A percentile compares a stretch with the other conserved stretches of the same genome.
phyloP scores from a whole-genome alignment of 2,329 filamentous ascomycete species.

The Elsinoe necatrix region DNA sequence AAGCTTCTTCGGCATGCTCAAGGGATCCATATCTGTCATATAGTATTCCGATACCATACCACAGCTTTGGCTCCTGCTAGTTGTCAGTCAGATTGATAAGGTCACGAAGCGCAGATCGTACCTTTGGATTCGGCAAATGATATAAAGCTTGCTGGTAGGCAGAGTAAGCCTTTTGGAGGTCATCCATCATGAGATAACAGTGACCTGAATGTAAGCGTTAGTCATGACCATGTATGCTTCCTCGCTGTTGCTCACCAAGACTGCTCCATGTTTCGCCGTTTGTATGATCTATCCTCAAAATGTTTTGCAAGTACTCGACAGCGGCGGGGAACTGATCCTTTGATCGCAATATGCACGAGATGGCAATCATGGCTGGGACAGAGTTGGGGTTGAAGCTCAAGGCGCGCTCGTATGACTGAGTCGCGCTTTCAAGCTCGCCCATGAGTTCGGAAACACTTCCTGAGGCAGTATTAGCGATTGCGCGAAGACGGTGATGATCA shows the following conservation, averaged over 20 bases:
- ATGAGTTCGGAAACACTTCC: constrained; percentile 80
- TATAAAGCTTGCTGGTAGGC: constrained; percentile 94
- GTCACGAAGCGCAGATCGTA: constrained; percentile 32
- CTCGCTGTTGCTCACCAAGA: constrained; percentile 54
- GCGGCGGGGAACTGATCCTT: constrained; percentile 92
- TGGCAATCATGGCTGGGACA: constrained; percentile 84
- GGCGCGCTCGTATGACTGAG: constrained; percentile 83
- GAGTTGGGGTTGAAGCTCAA: constrained; percentile 82
- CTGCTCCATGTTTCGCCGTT: constrained; percentile 97
- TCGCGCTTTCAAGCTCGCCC: constrained; percentile 80
- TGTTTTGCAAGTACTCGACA: constrained; percentile 84
- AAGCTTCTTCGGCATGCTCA: constrained; percentile 95
- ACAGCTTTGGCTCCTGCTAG: constrained; percentile 82
- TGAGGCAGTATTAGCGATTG: constrained; percentile 32
- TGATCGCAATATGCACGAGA: constrained; percentile 81
- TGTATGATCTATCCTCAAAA: constrained; percentile 76
- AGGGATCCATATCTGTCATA: constrained; percentile 95
- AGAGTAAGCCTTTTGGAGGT: constrained; percentile 90
- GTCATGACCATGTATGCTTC: not conserved
- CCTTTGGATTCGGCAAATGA: constrained; percentile 87
- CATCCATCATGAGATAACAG: constrained; percentile 98
- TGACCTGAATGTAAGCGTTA: constrained; percentile 55
- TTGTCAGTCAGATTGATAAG: not conserved
- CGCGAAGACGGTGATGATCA: not conserved
- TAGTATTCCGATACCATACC: constrained; percentile 97